Evolutionary conservation across 768 basidiomycete genomes (phyloP).

Genomic region (Mycena metata): DNA sequence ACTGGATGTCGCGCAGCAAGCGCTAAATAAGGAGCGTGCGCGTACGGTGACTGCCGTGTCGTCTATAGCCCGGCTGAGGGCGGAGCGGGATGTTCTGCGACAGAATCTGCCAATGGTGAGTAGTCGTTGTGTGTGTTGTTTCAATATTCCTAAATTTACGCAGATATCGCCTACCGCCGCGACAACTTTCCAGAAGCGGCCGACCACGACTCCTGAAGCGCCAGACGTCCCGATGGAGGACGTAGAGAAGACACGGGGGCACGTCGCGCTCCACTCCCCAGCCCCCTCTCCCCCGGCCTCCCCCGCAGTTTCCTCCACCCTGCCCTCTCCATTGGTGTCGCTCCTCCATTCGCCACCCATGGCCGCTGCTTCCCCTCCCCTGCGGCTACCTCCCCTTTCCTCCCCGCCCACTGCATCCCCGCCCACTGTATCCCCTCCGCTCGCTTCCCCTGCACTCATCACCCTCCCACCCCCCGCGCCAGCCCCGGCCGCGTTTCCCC

Average conservation of each 20-base stretch:
- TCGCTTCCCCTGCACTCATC: background rate
- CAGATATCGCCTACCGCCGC: background rate
- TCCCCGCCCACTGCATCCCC: background rate
- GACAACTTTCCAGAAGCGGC: background rate
- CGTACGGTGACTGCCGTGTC: background rate
- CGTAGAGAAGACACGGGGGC: background rate
- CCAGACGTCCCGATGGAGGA: slow-evolving; percentile 4
- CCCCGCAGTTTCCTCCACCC: slow-evolving; percentile 2
- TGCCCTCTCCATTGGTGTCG: background rate
- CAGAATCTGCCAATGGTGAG: slow-evolving; percentile 7
- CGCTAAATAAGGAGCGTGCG: slow-evolving; percentile 21
- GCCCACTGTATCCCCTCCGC: too few relatives aligned
- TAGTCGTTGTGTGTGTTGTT: background rate
- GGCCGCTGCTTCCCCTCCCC: background rate
- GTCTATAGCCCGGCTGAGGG: slow-evolving; percentile 8
- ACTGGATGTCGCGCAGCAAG: background rate
- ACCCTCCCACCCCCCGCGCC: background rate
- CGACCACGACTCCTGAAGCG: background rate
- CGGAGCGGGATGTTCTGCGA: slow-evolving; percentile 15
- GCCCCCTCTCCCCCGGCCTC: slow-evolving; percentile 14
- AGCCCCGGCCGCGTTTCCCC: background rate
- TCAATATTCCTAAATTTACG: background rate
- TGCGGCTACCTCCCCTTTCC: background rate
- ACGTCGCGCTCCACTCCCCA: background rate
- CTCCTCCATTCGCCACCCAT: background rate